These are phyloP conservation scores for Stachybotrys chartarum DNA, from an alignment of 2,329 filamentous ascomycete genomes.

Conservation along the genomic window DNA sequence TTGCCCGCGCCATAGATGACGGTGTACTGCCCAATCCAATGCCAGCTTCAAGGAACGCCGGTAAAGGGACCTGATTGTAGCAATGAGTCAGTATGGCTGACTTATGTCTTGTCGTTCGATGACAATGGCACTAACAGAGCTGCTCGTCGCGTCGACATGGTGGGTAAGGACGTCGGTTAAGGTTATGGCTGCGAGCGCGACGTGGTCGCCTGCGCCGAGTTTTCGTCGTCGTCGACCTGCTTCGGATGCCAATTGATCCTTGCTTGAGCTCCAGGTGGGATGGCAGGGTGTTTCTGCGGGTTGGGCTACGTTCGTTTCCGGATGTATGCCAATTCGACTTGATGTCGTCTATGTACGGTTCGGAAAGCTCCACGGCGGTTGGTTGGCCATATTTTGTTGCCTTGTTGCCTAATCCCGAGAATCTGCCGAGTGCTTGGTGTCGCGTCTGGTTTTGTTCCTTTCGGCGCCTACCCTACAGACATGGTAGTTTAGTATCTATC, in stretches of 20 bases:
- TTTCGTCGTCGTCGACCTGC: neutral
- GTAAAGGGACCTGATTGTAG: constrained; percentile 61
- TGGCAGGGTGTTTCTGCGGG: neutral
- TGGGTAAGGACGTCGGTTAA: neutral
- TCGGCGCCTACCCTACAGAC: neutral
- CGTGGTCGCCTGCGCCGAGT: neutral
- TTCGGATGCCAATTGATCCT: neutral
- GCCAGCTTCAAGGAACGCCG: constrained; percentile 87
- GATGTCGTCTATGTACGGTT: neutral
- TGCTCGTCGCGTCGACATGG: constrained; percentile 35
- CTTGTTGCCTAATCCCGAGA: neutral
- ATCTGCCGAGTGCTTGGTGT: neutral
- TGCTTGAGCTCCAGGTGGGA: neutral
- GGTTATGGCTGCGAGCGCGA: neutral
- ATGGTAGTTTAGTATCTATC: neutral
- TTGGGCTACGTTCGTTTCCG: neutral
- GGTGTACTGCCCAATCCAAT: constrained; percentile 91
- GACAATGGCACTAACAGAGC: constrained; percentile 35
- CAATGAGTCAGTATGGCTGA: constrained; percentile 7
- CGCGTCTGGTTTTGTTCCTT: neutral
- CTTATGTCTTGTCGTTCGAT: neutral
- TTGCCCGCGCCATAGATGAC: constrained; percentile 90
- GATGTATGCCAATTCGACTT: neutral
- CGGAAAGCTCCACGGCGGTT: neutral
- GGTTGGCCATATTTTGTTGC: neutral